Percentiles rank a stretch among this genome's conserved stretches.
phyloP scores from a whole-genome alignment of 495 filamentous ascomycete species.

The Penicillium waksmanii region DNA sequence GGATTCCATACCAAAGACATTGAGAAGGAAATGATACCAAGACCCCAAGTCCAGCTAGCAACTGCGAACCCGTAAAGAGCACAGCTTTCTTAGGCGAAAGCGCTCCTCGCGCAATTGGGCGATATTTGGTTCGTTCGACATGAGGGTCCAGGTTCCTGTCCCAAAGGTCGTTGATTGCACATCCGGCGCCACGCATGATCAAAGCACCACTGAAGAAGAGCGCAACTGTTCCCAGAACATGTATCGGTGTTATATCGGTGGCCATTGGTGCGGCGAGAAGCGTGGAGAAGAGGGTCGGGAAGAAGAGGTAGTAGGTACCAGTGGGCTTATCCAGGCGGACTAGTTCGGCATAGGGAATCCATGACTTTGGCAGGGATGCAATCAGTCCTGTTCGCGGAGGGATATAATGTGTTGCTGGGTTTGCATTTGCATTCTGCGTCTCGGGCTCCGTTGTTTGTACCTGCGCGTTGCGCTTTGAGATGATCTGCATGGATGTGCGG shows the following conservation, averaged over 20 bases:
- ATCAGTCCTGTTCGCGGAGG: slow-evolving; percentile 77
- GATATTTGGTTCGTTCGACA: slow-evolving; percentile 82
- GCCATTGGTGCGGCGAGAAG: slow-evolving; percentile 54
- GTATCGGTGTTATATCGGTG: slow-evolving; percentile 61
- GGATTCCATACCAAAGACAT: slow-evolving; percentile 87
- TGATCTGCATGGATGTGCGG: slow-evolving; percentile 1
- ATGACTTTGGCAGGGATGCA: slow-evolving; percentile 71
- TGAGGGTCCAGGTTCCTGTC: slow-evolving; percentile 90
- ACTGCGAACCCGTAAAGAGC: slow-evolving; percentile 79
- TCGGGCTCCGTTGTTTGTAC: slow-evolving; percentile 12
- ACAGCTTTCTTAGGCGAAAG: slow-evolving; percentile 74
- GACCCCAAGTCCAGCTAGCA: slow-evolving; percentile 78
- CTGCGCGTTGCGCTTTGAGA: slow-evolving; percentile 12
- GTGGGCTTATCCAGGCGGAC: slow-evolving; percentile 92
- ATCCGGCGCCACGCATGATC: slow-evolving; percentile 97
- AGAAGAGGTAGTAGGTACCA: slow-evolving; percentile 93
- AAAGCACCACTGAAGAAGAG: slow-evolving; percentile 88
- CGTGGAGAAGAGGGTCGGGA: slow-evolving; percentile 92
- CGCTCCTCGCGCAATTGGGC: slow-evolving; percentile 87
- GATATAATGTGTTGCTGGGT: slow-evolving; percentile 52
- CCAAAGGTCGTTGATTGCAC: slow-evolving; percentile 97
- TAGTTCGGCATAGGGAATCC: slow-evolving; percentile 93
- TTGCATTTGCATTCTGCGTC: slow-evolving; percentile 14
- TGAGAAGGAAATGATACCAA: slow-evolving; percentile 83
- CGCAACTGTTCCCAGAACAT: slow-evolving; percentile 65